These are phyloP conservation scores for Fusarium ramigenum DNA, from an alignment of 2,329 filamentous ascomycete species.

Conservation along the genomic window DNA sequence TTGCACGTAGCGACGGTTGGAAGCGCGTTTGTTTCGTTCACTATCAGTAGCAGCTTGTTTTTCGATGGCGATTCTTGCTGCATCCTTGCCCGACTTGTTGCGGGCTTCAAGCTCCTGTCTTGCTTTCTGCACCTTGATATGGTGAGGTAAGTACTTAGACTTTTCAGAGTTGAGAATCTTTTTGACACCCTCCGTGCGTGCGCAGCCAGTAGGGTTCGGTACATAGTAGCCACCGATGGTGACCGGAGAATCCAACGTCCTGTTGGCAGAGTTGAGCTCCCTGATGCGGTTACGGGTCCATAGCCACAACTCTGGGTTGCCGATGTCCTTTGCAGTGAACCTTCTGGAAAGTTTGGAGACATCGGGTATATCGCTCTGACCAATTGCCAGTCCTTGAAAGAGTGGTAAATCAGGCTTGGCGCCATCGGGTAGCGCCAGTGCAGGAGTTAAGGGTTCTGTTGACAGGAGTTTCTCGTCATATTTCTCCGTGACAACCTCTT, in stretches of 20 bases:
- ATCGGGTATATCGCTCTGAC: constrained; percentile 59
- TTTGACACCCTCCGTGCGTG: constrained; percentile 91
- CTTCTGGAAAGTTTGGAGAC: constrained; percentile 59
- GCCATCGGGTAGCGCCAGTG: constrained; percentile 56
- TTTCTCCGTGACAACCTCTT: constrained; percentile 51
- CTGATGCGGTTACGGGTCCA: constrained; percentile 66
- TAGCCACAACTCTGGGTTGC: constrained; percentile 63
- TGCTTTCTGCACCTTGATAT: constrained; percentile 93
- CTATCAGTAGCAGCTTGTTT: constrained; percentile 87
- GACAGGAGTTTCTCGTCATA: constrained; percentile 60
- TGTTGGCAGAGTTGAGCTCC: constrained; percentile 59
- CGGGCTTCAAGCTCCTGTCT: constrained; percentile 90
- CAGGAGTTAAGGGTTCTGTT: constrained; percentile 55
- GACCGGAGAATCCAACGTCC: constrained; percentile 46
- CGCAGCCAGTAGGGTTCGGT: constrained; percentile 83
- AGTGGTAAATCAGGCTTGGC: constrained; percentile 58
- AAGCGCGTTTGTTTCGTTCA: constrained; percentile 92
- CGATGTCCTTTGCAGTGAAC: constrained; percentile 56
- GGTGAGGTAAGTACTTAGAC: constrained; percentile 96
- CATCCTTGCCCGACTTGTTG: constrained; percentile 74
- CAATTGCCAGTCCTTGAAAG: constrained; percentile 56
- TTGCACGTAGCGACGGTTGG: constrained; percentile 92
- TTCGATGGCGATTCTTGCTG: constrained; percentile 77
- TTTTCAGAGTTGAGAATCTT: constrained; percentile 98
- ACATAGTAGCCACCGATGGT: constrained; percentile 78